Evolutionary conservation across 2,329 filamentous ascomycete species (phyloP).

Genomic region (Hymenoscyphus salicellus): DNA sequence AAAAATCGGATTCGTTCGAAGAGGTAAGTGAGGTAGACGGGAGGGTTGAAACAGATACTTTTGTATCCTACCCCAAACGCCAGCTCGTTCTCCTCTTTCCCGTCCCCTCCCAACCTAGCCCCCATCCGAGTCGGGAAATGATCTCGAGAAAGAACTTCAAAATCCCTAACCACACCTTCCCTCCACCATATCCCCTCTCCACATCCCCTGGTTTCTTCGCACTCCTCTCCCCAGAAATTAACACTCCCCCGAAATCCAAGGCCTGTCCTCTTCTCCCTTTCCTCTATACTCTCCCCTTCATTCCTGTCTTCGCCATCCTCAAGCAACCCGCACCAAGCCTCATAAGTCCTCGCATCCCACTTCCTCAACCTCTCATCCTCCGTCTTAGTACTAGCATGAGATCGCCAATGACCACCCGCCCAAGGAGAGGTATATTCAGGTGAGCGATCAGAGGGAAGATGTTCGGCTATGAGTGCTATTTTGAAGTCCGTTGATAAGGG

Average conservation of each 20-base stretch:
- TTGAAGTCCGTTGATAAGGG: slow-evolving; percentile 38
- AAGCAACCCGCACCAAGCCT: slow-evolving; percentile 39
- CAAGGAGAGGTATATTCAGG: slow-evolving; percentile 31
- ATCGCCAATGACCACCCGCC: slow-evolving; percentile 49
- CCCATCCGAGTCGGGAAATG: not conserved
- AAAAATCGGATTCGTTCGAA: slow-evolving; percentile 26
- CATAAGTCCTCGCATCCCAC: slow-evolving; percentile 45
- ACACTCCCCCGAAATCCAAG: slow-evolving; percentile 17
- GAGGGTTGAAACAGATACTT: slow-evolving; percentile 22
- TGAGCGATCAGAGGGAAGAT: slow-evolving; percentile 38
- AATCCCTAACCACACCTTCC: slow-evolving; percentile 8
- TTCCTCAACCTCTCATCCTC: slow-evolving; percentile 32
- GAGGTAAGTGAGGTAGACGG: slow-evolving; percentile 23
- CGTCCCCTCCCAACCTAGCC: not conserved
- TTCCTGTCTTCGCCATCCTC: not conserved
- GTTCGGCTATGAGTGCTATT: slow-evolving; percentile 43
- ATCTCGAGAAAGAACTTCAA: slow-evolving; percentile 9
- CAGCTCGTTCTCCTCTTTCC: not conserved
- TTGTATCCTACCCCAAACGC: slow-evolving; percentile 19
- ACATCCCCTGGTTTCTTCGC: slow-evolving; percentile 21
- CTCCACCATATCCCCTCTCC: slow-evolving; percentile 24
- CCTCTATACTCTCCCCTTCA: slow-evolving; percentile 20
- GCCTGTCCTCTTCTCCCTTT: slow-evolving; percentile 21
- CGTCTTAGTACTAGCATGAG: slow-evolving; percentile 38
- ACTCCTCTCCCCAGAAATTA: slow-evolving; percentile 6